phyloP scores from a whole-genome alignment of 1,139 yeast species.

The Suhomyces bribrorum region DNA sequence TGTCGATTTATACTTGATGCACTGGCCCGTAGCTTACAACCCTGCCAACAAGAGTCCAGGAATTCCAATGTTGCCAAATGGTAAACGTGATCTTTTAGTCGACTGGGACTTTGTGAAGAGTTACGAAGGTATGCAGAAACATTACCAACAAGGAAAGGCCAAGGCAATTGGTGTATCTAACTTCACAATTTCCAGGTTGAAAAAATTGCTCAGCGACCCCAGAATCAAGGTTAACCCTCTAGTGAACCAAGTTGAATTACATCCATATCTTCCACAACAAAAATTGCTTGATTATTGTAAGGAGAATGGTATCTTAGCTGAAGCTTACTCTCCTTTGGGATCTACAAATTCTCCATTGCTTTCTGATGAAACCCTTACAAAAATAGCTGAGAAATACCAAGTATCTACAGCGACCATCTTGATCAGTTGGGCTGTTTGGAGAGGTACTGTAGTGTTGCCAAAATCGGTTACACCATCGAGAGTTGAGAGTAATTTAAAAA shows the following conservation, averaged over 20 bases:
- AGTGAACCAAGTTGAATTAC: conserved; percentile 23
- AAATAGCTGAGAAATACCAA: conserved; percentile 18
- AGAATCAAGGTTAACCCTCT: conserved; percentile 19
- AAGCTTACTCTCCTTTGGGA: conserved; percentile 26
- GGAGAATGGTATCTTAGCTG: conserved; percentile 17
- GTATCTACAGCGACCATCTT: conserved; percentile 18
- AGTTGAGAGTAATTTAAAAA: conserved; percentile 18
- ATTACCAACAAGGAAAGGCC: conserved; percentile 14
- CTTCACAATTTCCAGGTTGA: conserved; percentile 16
- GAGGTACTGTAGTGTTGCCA: conserved; percentile 24
- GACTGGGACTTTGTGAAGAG: conserved; percentile 18
- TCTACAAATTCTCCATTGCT: conserved; percentile 21
- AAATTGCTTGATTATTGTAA: conserved; percentile 17
- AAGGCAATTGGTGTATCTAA: conserved; percentile 23
- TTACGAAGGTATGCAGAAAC: conserved; percentile 16
- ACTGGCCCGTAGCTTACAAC: conserved; percentile 70
- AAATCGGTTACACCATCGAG: conserved; percentile 20
- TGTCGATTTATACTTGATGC: conserved; percentile 79
- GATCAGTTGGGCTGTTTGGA: conserved; percentile 22
- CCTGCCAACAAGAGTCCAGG: conserved; percentile 19
- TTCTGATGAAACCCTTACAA: conserved; percentile 15
- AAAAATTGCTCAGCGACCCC: conserved; percentile 17
- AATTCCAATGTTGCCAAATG: conserved; percentile 21
- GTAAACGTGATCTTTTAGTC: conserved; percentile 11
- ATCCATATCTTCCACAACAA: conserved; percentile 24